phyloP scores from a whole-genome alignment of 1,284 basidiomycete species.

The Exobasidium rhododendri region DNA sequence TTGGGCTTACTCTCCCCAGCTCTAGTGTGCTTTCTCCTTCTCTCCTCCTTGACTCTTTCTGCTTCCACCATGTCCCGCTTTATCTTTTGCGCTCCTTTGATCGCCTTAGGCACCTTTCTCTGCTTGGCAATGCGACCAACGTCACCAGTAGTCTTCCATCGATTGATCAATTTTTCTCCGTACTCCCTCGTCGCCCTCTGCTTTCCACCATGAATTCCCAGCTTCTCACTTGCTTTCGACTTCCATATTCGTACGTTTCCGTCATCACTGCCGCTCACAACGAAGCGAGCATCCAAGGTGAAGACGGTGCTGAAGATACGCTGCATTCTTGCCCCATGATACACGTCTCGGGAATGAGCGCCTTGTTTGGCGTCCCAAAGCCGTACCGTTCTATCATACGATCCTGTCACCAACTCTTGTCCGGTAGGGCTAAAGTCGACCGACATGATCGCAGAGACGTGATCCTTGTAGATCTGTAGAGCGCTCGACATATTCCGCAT shows the following conservation, averaged over 20 bases:
- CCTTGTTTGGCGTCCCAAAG: slow-evolving; percentile 89
- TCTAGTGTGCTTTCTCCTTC: slow-evolving; percentile 67
- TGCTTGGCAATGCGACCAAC: slow-evolving; percentile 77
- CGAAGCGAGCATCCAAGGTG: slow-evolving; percentile 86
- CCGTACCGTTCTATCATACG: slow-evolving; percentile 90
- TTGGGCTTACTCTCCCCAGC: slow-evolving; percentile 83
- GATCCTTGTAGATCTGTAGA: slow-evolving; percentile 92
- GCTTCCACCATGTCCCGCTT: slow-evolving; percentile 92
- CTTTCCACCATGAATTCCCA: slow-evolving; percentile 85
- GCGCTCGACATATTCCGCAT: slow-evolving; percentile 79
- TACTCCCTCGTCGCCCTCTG: slow-evolving; percentile 92
- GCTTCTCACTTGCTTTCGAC: slow-evolving; percentile 82
- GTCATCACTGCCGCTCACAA: slow-evolving; percentile 91
- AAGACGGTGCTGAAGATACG: slow-evolving; percentile 65
- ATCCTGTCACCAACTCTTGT: slow-evolving; percentile 90
- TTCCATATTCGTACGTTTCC: slow-evolving; percentile 98
- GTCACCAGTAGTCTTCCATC: slow-evolving; percentile 80
- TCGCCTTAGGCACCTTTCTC: slow-evolving; percentile 82
- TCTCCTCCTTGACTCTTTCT: slow-evolving; percentile 84
- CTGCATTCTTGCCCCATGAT: slow-evolving; percentile 99
- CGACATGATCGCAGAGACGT: slow-evolving; percentile 79
- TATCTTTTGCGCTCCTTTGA: slow-evolving; percentile 80
- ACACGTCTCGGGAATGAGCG: slow-evolving; percentile 74
- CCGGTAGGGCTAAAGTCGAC: slow-evolving; percentile 71
- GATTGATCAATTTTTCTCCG: slow-evolving; percentile 77